These are phyloP conservation scores for Desmodesmus armatus DNA, from an alignment of 139 green algal genomes.

Conservation along the genomic window DNA sequence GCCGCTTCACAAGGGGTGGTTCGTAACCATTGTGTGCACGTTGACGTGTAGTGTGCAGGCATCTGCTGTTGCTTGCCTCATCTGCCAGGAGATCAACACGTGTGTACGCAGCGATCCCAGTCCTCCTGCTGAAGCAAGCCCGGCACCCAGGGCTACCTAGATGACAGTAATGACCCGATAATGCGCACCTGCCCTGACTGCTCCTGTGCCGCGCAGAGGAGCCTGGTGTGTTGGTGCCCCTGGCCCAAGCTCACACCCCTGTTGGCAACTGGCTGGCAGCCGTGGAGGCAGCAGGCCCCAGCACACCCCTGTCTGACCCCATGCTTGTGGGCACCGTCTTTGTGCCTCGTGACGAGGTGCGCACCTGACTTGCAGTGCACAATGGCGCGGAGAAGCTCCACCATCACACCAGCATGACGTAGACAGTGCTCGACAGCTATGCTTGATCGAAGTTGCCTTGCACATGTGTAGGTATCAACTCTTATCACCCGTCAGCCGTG, in stretches of 20 bases:
- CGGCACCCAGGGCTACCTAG: too few species aligned
- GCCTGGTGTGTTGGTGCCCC: constrained; percentile 34
- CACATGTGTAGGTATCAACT: background rate
- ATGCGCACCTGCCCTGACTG: background rate
- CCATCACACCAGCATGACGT: background rate
- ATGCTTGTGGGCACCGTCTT: constrained; percentile 34
- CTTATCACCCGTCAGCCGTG: background rate
- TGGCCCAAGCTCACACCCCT: constrained; percentile 4
- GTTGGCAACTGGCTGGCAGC: constrained; percentile 22
- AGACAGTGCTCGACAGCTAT: background rate
- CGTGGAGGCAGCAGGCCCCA: constrained; percentile 20
- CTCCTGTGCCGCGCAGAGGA: constrained; percentile 16
- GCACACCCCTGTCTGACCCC: constrained; percentile 16
- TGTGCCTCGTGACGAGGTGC: background rate
- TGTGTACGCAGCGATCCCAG: too few species aligned
- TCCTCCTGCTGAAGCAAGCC: too few species aligned
- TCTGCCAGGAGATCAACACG: too few species aligned
- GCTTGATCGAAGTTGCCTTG: background rate
- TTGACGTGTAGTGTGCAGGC: too few species aligned
- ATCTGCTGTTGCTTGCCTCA: background rate
- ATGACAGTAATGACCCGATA: too few species aligned
- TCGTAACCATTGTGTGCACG: too few species aligned
- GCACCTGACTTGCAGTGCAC: background rate
- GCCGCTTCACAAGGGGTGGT: too few species aligned
- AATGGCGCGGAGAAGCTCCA: background rate